Base-by-base conservation (phyloP, 768 basidiomycete genomes). In the Tulasnella calospora region DNA sequence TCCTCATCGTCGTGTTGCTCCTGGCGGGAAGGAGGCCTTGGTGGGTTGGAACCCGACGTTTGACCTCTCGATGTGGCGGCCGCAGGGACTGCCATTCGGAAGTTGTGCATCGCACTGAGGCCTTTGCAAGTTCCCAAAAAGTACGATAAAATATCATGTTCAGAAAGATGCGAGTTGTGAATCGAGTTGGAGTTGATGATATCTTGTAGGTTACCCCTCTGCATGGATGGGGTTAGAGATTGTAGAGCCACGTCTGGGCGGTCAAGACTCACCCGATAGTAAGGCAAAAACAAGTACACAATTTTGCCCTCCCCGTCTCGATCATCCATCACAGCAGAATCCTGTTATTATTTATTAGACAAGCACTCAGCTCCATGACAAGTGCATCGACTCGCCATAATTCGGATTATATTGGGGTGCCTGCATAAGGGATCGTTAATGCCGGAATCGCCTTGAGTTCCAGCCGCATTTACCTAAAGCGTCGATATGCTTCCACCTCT, bases 51-150 rank as follows among this genome's bases (percentile, higher is more conserved):
- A 40, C 71, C 38, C 33, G 71, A 40, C 27, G 15, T 40, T 72
- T 72, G 71, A 23, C 71, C 61, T 33, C 61, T 67, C 19, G 84
- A 80, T 55, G 85, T 82, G 7, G 82, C 75, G 8, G 74, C 46
- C 19, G 76, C 38, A 1, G 57, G 57, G 13, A 70, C 57, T 15
- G 57, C 75, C 67, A 76, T 76, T 57, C 89, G 90, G 84, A 95
- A 95, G 79, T 90, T 89, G 84, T 99, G 98, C 94, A 99, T 95
- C 0, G 97, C 96, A 46, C 92, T 90, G 33, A 99, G 90, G 73
- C 95, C 98, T 79, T 93, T 89, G 84, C 97, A 99, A 13, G 97
- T 95, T 12, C 97, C 97, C 81, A 91, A 93, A 88, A 99, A 99
- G 47, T 97, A 88, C 69, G 89, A 89, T 46, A 98, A 87, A 87